phyloP scores from a whole-genome alignment of 2,329 filamentous ascomycete species.

The Monosporascus sp. region DNA sequence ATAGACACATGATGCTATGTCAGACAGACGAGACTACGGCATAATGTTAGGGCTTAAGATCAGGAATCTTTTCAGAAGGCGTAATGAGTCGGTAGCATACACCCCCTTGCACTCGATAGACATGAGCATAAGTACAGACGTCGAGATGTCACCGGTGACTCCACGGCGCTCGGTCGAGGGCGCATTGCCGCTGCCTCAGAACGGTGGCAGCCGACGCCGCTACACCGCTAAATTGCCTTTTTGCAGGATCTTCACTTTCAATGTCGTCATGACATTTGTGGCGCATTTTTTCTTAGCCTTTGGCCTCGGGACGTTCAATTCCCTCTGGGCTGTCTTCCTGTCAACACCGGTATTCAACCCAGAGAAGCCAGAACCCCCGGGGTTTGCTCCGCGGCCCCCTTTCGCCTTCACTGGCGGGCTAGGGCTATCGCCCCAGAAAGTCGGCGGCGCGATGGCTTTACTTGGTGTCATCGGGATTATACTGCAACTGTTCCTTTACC shows the following conservation, averaged over 20 bases:
- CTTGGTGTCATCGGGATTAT: conserved; percentile 71
- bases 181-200: conserved; percentile 4
- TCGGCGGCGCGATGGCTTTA: conserved; percentile 74
- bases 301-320: conserved; percentile 71
- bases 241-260: conserved; percentile 48
- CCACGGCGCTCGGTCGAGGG: conserved; percentile 12
- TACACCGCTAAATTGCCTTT: conserved; percentile 47
- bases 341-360: conserved; percentile 60
- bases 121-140: conserved; percentile 16
- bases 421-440: conserved; percentile 63
- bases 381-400: conserved; percentile 35
- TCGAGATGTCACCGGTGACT: conserved; percentile 26
- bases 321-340: conserved; percentile 71
- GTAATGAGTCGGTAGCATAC: conserved; percentile 22
- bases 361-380: conserved; percentile 21
- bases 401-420: conserved; percentile 70
- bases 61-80: conserved; percentile 18
- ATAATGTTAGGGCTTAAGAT: conserved; percentile 34
- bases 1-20: conserved; percentile 41
- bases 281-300: conserved; percentile 65
- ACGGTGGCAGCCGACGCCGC: conserved; percentile 20
- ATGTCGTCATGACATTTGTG: conserved; percentile 50
- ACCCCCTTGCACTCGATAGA: conserved; percentile 27
- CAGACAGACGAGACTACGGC: conserved; percentile 37
- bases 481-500: conserved; percentile 68